Conservation (phyloP, 768 basidiomycete species). For the Myochromella boudieri region DNA sequence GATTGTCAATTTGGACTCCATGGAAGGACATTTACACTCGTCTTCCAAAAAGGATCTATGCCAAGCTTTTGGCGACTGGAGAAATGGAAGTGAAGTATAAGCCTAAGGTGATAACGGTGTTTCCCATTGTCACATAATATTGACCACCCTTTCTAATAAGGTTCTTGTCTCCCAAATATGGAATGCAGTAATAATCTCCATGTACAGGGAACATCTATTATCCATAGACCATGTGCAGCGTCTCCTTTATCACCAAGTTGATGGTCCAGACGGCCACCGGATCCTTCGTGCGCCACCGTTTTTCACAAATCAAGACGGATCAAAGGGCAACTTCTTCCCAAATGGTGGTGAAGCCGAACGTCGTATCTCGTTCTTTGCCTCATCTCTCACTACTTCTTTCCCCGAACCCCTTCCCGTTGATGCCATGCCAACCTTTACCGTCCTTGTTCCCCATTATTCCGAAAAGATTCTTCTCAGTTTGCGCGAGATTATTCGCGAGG, state of each 20-base stretch:
- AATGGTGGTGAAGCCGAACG: constrained; percentile 93
- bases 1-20: constrained; percentile 98
- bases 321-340: constrained; percentile 89
- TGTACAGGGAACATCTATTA: constrained; percentile 98
- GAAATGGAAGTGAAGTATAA: constrained; percentile 99
- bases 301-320: constrained; percentile 89
- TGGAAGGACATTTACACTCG: constrained; percentile 98
- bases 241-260: constrained; percentile 95
- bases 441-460: constrained; percentile 97
- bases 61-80: constrained; percentile 90
- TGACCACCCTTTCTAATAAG: constrained; percentile 27
- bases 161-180: constrained; percentile 98
- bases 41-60: constrained; percentile 96
- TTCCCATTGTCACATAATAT: background rate
- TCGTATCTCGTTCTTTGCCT: constrained; percentile 98
- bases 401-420: constrained; percentile 96
- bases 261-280: constrained; percentile 83
- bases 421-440: constrained; percentile 99
- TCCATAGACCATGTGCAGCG: constrained; percentile 99
- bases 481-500: constrained; percentile 97
- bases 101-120: constrained; percentile 67
- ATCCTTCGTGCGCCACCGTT: constrained; percentile 96
- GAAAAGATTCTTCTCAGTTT: constrained; percentile 97
- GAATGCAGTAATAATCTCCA: constrained; percentile 99
- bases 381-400: constrained; percentile 92